Evolutionary conservation across 495 filamentous ascomycete genomes (phyloP).

Genomic region (Neurospora terricola): DNA sequence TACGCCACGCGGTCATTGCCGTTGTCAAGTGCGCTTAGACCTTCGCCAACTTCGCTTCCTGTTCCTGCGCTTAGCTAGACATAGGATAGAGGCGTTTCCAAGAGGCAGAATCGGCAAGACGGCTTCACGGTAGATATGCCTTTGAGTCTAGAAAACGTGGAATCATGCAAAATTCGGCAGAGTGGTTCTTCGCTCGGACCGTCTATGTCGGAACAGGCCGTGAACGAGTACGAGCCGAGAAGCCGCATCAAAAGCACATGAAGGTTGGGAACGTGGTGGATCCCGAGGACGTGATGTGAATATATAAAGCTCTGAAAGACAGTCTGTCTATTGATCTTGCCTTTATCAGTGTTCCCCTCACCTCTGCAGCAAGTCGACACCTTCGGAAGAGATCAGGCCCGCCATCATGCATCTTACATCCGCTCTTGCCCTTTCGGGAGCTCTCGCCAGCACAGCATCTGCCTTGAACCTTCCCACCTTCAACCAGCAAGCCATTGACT

Average conservation of each 20-base stretch:
- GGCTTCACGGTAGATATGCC: too few species aligned
- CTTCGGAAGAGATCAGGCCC: background rate
- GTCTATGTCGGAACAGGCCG: background rate
- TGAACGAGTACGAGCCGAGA: background rate
- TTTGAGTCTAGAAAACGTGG: too few species aligned
- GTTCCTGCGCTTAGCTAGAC: too few species aligned
- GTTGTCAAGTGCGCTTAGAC: too few species aligned
- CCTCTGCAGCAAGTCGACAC: background rate
- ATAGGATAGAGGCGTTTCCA: too few species aligned
- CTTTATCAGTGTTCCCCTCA: background rate
- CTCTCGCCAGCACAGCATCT: background rate
- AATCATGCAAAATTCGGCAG: background rate
- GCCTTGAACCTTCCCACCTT: constrained; percentile 10
- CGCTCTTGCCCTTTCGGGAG: background rate
- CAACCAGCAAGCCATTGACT: constrained; percentile 14
- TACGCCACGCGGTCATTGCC: too few species aligned
- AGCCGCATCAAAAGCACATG: background rate
- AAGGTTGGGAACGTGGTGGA: background rate
- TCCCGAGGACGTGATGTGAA: background rate
- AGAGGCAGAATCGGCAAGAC: too few species aligned
- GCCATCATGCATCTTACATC: background rate
- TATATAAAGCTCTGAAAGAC: background rate
- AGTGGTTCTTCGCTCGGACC: background rate
- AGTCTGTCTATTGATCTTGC: background rate
- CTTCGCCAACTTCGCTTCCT: too few species aligned